Percentiles rank a stretch among this genome's conserved stretches.
Conservation (phyloP, 2,329 filamentous ascomycete genomes). For the Xylaria digitata region DNA sequence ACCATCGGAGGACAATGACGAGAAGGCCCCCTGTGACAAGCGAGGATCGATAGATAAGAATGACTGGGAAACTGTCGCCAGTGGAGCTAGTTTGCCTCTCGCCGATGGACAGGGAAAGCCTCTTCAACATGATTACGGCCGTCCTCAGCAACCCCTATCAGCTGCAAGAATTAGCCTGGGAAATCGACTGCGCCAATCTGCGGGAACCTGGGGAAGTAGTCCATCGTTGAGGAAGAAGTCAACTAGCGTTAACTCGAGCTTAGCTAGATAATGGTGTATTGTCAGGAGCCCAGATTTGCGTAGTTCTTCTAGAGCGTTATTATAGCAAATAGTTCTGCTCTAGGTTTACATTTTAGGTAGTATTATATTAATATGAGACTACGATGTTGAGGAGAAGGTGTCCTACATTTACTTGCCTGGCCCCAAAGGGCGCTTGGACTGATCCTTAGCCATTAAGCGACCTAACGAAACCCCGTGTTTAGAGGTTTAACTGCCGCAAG, state of each 20-base stretch:
- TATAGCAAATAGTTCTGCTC: background rate
- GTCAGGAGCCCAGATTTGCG: background rate
- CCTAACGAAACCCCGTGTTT: background rate
- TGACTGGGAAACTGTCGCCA: conserved; percentile 54
- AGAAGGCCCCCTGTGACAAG: conserved; percentile 32
- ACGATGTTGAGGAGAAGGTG: background rate
- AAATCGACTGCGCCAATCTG: conserved; percentile 61
- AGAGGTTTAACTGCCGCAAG: background rate
- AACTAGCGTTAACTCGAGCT: conserved; percentile 33
- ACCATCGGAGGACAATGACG: conserved; percentile 38
- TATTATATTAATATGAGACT: background rate
- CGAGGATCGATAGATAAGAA: conserved; percentile 48
- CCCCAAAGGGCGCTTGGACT: background rate
- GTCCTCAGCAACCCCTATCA: conserved; percentile 49
- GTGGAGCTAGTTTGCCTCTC: conserved; percentile 44
- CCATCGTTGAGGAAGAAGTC: conserved; percentile 55
- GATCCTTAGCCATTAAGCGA: background rate
- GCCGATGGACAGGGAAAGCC: conserved; percentile 48
- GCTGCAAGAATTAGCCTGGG: conserved; percentile 60
- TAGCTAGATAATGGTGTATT: conserved; percentile 36
- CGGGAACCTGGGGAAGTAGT: conserved; percentile 60
- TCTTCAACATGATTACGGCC: conserved; percentile 35
- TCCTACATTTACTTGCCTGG: background rate
- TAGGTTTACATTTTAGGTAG: background rate
- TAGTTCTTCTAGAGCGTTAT: background rate